Conservation (phyloP, 805 yeast genomes). For the Ogataea degrootiae region DNA sequence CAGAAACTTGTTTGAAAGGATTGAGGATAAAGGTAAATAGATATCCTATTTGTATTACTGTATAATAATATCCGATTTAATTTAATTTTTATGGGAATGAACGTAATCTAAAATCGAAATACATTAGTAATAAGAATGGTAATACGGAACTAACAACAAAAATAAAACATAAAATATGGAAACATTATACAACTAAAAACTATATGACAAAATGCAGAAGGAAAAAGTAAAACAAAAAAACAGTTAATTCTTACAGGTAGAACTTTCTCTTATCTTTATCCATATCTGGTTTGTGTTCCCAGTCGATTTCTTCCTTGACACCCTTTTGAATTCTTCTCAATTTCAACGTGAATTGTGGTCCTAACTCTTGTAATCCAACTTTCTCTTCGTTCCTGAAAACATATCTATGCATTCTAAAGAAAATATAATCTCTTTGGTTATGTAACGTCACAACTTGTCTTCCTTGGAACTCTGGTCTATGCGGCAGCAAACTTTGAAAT, state of each 20-base stretch:
- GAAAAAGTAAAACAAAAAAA: neutral
- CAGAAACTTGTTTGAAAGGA: constrained; percentile 28
- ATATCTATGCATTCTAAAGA: constrained; percentile 93
- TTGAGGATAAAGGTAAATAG: constrained; percentile 19
- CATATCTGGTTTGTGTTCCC: constrained; percentile 97
- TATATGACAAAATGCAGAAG: neutral
- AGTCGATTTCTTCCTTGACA: constrained; percentile 83
- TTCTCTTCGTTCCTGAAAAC: constrained; percentile 83
- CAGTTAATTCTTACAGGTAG: constrained; percentile 45
- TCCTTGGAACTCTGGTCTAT: constrained; percentile 89
- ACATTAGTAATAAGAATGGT: too few species aligned
- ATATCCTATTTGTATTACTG: too few species aligned
- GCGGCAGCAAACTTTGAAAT: constrained; percentile 90
- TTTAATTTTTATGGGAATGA: too few species aligned
- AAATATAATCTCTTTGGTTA: constrained; percentile 92
- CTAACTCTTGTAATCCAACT: constrained; percentile 93
- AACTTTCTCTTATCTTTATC: constrained; percentile 94
- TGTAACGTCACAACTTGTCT: constrained; percentile 94
- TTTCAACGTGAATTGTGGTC: constrained; percentile 92
- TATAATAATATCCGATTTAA: too few species aligned
- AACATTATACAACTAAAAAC: too few species aligned
- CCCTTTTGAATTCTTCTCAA: constrained; percentile 89
- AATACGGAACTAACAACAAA: too few species aligned
- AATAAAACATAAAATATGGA: too few species aligned
- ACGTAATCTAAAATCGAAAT: too few species aligned